A percentile compares a stretch with the other conserved stretches of the same genome.
phyloP scores from a whole-genome alignment of 2,329 filamentous ascomycete species.

The Ceratocystiopsis minuta region DNA sequence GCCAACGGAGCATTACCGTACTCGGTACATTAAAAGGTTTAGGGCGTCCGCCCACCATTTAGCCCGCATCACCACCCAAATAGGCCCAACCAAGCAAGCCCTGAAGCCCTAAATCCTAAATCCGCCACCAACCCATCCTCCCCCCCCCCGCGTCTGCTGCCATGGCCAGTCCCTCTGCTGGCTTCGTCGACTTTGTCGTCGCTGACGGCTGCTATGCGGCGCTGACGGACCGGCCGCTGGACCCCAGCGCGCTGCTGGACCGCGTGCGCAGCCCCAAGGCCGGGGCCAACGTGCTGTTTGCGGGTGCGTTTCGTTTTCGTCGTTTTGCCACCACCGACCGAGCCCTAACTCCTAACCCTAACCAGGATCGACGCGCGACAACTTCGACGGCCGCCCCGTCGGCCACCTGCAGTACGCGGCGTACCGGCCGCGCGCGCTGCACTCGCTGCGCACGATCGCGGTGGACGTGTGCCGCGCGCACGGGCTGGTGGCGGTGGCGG shows the following conservation, averaged over 20 bases:
- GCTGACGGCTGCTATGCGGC: constrained; percentile 41
- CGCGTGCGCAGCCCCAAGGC: constrained; percentile 55
- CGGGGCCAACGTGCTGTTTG: constrained; percentile 61
- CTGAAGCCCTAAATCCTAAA: no score
- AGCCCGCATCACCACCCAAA: no score
- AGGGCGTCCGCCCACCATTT: no score
- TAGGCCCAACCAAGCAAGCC: no score
- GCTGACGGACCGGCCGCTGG: constrained; percentile 45
- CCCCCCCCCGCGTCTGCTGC: no score
- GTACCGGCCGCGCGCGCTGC: constrained; percentile 52
- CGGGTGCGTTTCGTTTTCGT: constrained; percentile 27
- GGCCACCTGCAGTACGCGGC: constrained; percentile 58
- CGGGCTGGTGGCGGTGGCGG: constrained; percentile 51
- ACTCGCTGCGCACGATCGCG: constrained; percentile 49
- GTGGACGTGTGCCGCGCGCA: constrained; percentile 39
- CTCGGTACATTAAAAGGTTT: no score
- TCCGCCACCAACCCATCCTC: no score
- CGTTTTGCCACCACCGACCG: neutral
- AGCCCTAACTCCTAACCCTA: constrained; percentile 7
- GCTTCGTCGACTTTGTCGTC: neutral
- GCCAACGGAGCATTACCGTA: no score
- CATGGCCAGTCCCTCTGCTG: neutral
- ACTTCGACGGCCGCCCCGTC: constrained; percentile 53
- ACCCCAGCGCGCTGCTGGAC: constrained; percentile 38
- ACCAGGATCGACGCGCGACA: constrained; percentile 58